A percentile compares a stretch with the other conserved stretches of the same genome.
Conservation (phyloP, 2,329 filamentous ascomycete genomes). For the Mollisia scopiformis region DNA sequence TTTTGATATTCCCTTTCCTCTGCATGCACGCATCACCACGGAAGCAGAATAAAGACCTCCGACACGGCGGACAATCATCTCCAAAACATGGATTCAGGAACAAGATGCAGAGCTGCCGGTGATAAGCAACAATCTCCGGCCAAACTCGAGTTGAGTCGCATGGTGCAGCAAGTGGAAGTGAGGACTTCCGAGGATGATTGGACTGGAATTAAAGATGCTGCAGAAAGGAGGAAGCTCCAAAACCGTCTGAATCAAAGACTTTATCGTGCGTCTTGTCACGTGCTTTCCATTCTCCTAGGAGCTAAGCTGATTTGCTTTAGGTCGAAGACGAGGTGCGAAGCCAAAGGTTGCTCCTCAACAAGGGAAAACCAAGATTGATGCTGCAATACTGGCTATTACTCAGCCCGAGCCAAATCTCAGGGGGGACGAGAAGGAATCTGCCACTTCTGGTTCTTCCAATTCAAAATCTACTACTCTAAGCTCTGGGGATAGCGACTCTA, state of each 20-base stretch:
- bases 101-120: not conserved
- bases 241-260: conserved; percentile 32
- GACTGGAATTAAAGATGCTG: conserved; percentile 28
- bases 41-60: not conserved
- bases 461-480: not conserved
- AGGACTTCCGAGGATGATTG: conserved; percentile 26
- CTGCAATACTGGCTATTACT: not conserved
- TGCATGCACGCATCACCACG: not conserved
- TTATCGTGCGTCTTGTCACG: conserved; percentile 9
- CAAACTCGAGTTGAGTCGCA: not conserved
- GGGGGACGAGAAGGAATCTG: not conserved
- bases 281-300: not conserved
- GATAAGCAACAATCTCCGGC: not conserved
- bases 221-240: conserved; percentile 29
- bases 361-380: not conserved
- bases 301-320: not conserved
- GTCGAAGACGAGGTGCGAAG: not conserved
- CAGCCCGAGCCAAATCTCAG: not conserved
- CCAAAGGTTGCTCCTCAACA: not conserved
- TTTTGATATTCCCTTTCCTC: too few species aligned
- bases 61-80: not conserved
- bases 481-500: not conserved
- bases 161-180: conserved; percentile 16
- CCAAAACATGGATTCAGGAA: not conserved
- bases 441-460: not conserved